Conservation (phyloP, 352 stramenopile genomes). For the Phytophthora lateralis region DNA sequence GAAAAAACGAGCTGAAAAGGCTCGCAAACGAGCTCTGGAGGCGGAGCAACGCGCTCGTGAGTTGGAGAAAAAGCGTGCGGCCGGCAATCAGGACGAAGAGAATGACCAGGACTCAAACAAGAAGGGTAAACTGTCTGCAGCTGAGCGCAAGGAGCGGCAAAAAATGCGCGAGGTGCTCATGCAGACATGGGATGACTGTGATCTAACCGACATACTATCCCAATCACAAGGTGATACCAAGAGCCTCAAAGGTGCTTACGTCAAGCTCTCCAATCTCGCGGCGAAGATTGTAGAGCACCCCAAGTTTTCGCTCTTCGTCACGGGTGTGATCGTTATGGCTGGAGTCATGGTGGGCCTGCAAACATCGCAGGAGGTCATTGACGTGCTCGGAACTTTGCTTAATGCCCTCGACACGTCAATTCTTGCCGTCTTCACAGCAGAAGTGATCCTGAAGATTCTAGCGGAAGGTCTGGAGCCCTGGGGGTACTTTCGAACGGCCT, state of each 20-base stretch:
- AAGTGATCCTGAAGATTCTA: conserved; percentile 80
- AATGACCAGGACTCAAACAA: conserved; percentile 6
- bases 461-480: conserved; percentile 80
- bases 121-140: conserved; percentile 51
- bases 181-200: conserved; percentile 79
- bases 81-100: conserved; percentile 5
- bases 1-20: conserved; percentile 67
- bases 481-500: conserved; percentile 71
- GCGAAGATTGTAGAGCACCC: conserved; percentile 64
- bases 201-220: conserved; percentile 65
- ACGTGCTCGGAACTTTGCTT: conserved; percentile 57
- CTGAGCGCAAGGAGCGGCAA: conserved; percentile 63
- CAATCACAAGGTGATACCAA: conserved; percentile 54
- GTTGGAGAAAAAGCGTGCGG: conserved; percentile 42
- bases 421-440: conserved; percentile 74
- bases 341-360: conserved; percentile 82
- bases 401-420: conserved; percentile 66
- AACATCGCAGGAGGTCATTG: conserved; percentile 56
- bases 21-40: conserved; percentile 56
- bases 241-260: conserved; percentile 57
- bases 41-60: conserved; percentile 54
- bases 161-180: conserved; percentile 80
- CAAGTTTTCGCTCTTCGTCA: conserved; percentile 75
- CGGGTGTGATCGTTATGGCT: conserved; percentile 73
- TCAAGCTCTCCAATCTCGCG: conserved; percentile 43